Evolutionary conservation across 768 basidiomycete species (phyloP).

Genomic region (Tricholoma terreum): DNA sequence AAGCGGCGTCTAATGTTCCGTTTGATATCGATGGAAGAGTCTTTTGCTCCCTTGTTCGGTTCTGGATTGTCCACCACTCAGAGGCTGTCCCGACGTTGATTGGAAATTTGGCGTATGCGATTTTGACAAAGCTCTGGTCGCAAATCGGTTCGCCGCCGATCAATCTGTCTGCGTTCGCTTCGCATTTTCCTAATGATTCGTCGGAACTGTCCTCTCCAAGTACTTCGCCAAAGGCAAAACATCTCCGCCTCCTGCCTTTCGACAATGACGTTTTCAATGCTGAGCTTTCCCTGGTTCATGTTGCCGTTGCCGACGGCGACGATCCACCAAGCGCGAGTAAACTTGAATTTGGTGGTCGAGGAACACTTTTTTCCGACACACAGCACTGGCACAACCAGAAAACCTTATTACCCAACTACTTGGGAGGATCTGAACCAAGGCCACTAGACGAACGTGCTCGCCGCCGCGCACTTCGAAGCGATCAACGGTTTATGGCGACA

Average conservation of each 20-base stretch:
- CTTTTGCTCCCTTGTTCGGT: constrained; percentile 43
- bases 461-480: constrained; percentile 32
- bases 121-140: constrained; percentile 22
- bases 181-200: constrained; percentile 18
- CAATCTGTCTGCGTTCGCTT: constrained; percentile 18
- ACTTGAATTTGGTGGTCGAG: constrained; percentile 36
- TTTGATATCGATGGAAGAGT: constrained; percentile 55
- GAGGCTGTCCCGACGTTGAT: constrained; percentile 26
- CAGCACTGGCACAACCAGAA: constrained; percentile 60
- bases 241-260: constrained; percentile 35
- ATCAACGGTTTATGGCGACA: constrained; percentile 58
- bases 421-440: constrained; percentile 43
- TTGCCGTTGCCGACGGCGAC: constrained; percentile 13
- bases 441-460: constrained; percentile 34
- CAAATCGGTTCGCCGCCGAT: constrained; percentile 11
- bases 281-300: constrained; percentile 19
- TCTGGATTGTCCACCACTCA: constrained; percentile 26
- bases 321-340: constrained; percentile 15
- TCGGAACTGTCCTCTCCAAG: not conserved
- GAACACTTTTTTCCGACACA: constrained; percentile 45
- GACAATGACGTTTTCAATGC: constrained; percentile 31
- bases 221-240: not conserved
- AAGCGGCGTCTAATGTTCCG: constrained; percentile 13
- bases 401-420: constrained; percentile 49
- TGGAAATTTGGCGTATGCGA: constrained; percentile 10